These are phyloP conservation scores for Aspergillus sp. DNA, from an alignment of 2,329 filamentous ascomycete species.

Conservation along the genomic window DNA sequence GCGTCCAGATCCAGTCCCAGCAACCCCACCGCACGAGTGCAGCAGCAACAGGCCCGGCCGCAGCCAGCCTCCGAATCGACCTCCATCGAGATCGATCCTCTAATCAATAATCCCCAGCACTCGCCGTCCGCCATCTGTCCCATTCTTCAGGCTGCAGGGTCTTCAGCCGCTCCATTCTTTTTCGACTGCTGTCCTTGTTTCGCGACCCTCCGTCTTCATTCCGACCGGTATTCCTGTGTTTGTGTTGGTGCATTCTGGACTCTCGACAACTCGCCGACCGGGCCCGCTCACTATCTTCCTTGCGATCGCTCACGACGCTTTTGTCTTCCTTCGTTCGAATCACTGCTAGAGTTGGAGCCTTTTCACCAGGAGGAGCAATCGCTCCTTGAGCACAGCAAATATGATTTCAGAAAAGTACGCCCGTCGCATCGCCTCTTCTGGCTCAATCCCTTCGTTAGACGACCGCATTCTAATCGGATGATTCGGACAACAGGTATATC, in stretches of 20 bases:
- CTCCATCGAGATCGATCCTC: constrained; percentile 14
- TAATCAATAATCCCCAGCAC: constrained; percentile 8
- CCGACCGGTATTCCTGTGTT: constrained; percentile 2
- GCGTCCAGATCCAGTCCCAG: constrained; percentile 24
- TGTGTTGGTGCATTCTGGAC: constrained; percentile 18
- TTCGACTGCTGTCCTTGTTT: constrained; percentile 7
- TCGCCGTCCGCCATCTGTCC: constrained; percentile 4
- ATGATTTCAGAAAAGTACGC: constrained; percentile 48
- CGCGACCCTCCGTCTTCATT: neutral
- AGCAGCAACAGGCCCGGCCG: constrained; percentile 3
- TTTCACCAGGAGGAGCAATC: constrained; percentile 34
- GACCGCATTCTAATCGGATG: constrained; percentile 20
- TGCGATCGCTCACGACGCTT: constrained; percentile 4
- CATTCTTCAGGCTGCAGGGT: constrained; percentile 14
- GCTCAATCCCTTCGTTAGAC: constrained; percentile 1
- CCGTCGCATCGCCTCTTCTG: constrained; percentile 1
- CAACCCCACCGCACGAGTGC: constrained; percentile 27
- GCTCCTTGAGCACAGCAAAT: constrained; percentile 33
- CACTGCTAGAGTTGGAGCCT: constrained; percentile 33
- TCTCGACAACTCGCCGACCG: constrained; percentile 18
- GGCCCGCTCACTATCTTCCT: constrained; percentile 1
- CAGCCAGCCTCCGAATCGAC: constrained; percentile 17
- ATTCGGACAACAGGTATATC: constrained; percentile 40
- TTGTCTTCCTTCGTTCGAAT: constrained; percentile 4
- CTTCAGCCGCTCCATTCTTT: constrained; percentile 14